Evolutionary conservation across 2,329 filamentous ascomycete species (phyloP).

Genomic region (Sporothrix phasma): DNA sequence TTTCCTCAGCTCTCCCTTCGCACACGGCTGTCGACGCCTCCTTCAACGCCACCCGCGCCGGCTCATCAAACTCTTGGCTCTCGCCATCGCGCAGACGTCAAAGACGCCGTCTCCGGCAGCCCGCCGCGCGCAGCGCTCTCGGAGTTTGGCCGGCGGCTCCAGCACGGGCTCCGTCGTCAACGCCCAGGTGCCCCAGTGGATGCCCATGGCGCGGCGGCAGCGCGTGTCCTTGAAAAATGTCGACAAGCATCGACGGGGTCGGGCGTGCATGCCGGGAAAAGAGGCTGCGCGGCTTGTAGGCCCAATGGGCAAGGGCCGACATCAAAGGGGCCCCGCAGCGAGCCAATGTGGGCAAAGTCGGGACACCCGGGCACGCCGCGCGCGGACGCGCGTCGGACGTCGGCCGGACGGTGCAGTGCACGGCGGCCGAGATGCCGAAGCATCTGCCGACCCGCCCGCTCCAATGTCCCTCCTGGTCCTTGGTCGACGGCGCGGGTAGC

Average conservation of each 20-base stretch:
- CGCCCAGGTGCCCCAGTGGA: constrained; percentile 91
- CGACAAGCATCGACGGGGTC: constrained; percentile 79
- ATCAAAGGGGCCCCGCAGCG: constrained; percentile 74
- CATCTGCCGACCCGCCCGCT: too few relatives aligned
- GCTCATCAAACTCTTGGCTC: constrained; percentile 57
- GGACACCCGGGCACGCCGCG: constrained; percentile 64
- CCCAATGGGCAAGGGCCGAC: constrained; percentile 93
- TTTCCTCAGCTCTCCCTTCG: too few relatives aligned
- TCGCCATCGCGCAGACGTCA: constrained; percentile 79
- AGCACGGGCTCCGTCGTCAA: constrained; percentile 75
- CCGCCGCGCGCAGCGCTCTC: constrained; percentile 60
- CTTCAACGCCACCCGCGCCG: background rate
- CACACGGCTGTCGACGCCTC: background rate
- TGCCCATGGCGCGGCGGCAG: constrained; percentile 69
- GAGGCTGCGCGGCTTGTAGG: constrained; percentile 62
- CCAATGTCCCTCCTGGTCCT: constrained; percentile 14
- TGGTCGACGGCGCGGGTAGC: constrained; percentile 62
- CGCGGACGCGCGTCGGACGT: constrained; percentile 61
- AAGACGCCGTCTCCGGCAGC: constrained; percentile 61
- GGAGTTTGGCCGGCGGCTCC: constrained; percentile 67
- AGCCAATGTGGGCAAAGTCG: constrained; percentile 75
- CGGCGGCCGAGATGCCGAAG: too few relatives aligned
- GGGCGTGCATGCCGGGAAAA: constrained; percentile 77
- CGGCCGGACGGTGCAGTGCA: too few relatives aligned
- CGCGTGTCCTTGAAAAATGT: constrained; percentile 79